Evolutionary conservation across 2,329 filamentous ascomycete species (phyloP).

Genomic region (Aspergillus sp.): DNA sequence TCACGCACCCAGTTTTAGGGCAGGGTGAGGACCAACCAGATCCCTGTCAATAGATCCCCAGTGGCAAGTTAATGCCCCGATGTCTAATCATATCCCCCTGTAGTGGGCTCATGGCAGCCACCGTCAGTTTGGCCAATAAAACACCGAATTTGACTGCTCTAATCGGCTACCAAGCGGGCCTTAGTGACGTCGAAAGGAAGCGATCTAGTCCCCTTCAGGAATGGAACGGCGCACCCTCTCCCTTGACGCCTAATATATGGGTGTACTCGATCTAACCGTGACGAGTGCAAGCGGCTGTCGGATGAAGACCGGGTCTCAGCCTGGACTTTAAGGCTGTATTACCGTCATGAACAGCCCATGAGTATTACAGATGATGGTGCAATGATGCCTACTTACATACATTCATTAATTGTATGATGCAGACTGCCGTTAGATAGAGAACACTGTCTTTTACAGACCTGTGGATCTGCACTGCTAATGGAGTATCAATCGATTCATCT

Average conservation of each 20-base stretch:
- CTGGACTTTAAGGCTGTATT: conserved; percentile 11
- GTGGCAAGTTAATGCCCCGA: conserved; percentile 21
- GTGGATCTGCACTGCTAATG: background rate
- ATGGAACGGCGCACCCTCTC: conserved; percentile 3
- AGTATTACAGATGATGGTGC: background rate
- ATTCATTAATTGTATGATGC: background rate
- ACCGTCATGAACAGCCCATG: background rate
- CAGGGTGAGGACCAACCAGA: conserved; percentile 20
- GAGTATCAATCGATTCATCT: background rate
- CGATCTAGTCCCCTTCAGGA: conserved; percentile 14
- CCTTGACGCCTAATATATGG: conserved; percentile 13
- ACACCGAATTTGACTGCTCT: background rate
- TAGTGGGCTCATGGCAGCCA: conserved; percentile 18
- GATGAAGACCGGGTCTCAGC: conserved; percentile 15
- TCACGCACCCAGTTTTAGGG: conserved; percentile 26
- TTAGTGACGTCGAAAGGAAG: conserved; percentile 20
- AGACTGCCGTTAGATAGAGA: background rate
- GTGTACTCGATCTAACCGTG: conserved; percentile 1
- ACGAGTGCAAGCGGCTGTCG: conserved; percentile 9
- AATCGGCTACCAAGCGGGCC: conserved; percentile 18
- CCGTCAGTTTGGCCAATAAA: conserved; percentile 15
- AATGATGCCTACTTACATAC: background rate
- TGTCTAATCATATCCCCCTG: conserved; percentile 14
- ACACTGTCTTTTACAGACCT: background rate
- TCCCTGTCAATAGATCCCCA: conserved; percentile 15